phyloP scores from a whole-genome alignment of 2,329 filamentous ascomycete genomes.

The Bipolaris victoriae region DNA sequence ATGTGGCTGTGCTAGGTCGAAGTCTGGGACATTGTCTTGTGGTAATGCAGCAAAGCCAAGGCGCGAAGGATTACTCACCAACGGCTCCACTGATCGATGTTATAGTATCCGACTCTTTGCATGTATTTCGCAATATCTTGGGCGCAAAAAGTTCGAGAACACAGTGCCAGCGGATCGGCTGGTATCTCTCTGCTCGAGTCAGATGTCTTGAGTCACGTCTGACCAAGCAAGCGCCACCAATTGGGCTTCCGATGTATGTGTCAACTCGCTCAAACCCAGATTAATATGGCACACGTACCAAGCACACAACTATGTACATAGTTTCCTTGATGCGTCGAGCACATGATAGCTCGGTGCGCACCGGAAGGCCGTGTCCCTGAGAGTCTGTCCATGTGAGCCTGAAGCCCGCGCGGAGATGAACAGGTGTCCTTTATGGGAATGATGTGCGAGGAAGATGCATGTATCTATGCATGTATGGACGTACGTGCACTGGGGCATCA shows the following conservation, averaged over 20 bases:
- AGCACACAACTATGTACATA: neutral
- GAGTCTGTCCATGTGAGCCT: neutral
- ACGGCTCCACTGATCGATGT: neutral
- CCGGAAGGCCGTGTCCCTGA: neutral
- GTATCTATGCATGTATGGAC: neutral
- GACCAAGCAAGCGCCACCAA: neutral
- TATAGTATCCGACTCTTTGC: neutral
- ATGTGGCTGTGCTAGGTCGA: neutral
- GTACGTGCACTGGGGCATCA: neutral
- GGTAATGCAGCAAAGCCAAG: neutral
- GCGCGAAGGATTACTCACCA: neutral
- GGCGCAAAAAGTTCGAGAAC: neutral
- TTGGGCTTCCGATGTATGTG: no score
- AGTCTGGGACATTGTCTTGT: neutral
- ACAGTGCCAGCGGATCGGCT: neutral
- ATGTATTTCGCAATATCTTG: neutral
- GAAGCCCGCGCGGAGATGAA: neutral
- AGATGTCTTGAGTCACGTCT: neutral
- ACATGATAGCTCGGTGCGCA: neutral
- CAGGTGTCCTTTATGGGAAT: neutral
- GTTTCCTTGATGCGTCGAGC: neutral
- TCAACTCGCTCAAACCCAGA: no score
- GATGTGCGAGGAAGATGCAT: neutral
- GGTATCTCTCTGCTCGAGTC: neutral
- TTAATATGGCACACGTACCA: no score